Base-by-base conservation (phyloP, 495 filamentous ascomycete genomes). In the Penicillium bialowiezense region DNA sequence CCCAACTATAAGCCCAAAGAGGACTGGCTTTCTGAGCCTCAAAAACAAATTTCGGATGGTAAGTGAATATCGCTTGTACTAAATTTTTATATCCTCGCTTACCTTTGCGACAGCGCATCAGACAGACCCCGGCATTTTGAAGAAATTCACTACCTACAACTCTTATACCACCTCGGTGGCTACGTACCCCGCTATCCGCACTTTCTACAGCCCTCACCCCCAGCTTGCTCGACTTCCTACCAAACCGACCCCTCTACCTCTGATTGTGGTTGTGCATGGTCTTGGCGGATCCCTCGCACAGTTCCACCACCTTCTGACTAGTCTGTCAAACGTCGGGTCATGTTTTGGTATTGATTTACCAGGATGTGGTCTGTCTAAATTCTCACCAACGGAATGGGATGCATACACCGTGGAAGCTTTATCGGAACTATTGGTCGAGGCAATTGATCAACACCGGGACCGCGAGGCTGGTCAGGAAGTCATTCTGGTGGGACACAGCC, bases 261-360 rank as follows among this genome's bases (percentile, higher is more conserved):
- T 96, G 7, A 68, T 97, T 5, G 92, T 96, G 20, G 95, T 95
- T 64, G 76, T 96, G 44, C 92, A 97, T 61, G 92, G 92, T 12
- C 78, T 97, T 28, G 92, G 92, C 17, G 92, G 92, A 23, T 95
- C 88, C 2, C 69, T 91, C 12, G 86, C 90, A 6, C 92, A 97
- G 63, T 97, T 96, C 64, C 78, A 87, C 50, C 82, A 89, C 29
- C 69, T 97, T 5, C 76, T 97, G 10, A 87, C 82, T 1, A 91
- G 87, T 64, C 73, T 97, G 28, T 84, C 87, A 12, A 90, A 95
- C 51, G 72, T 91, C 17, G 89, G 88, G 1, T 85, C 91, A n/a
- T 95, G 90, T 58, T 80, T 97, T 13, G 88, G 88, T 5, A 85
- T 97, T 48, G 92, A 97, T 65, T 71, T 96, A 2, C 92, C 92